Base-by-base conservation (phyloP, 495 filamentous ascomycete species). In the Penicillium fimorum region DNA sequence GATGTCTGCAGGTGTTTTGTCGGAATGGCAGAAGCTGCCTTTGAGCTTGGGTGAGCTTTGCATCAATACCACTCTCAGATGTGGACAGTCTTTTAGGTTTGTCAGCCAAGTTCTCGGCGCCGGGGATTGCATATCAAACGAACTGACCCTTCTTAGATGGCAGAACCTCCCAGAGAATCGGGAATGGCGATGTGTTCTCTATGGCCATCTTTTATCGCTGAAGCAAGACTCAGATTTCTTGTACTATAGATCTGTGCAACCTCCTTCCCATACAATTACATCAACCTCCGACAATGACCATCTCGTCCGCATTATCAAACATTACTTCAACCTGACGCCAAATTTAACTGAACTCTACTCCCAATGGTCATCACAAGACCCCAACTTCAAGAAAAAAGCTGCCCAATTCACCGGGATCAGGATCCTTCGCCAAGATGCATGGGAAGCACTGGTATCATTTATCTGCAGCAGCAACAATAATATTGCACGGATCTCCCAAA, bases 401-500 rank as follows among this genome's bases (percentile, higher is more conserved):
- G 84, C 88, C 0, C 86, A 88, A 40, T 97, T 97, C 67, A 85
- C 87, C 0, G 94, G 94, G 15, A 89, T 99, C 33, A 88, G 94
- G n/a, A 96, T 97, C 56, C 79, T 99, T 6, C 87, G 86, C 59
- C 94, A 99, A 69, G 92, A 96, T 76, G 83, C 94, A 9, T 99
- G 94, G 95, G 94, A 99, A 71, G 86, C 95, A 5, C 76, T 99
- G 4, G 77, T 99, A 13, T 86, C 86, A 30, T 99, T 99, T 69
- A 97, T 99, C 53, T 97, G 94, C 79, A 96, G 92, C 69, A 95
- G 90, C 73, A 99, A 99, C 72, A 99, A 99, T 71, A 96, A 99
- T 67, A 99, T 99, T 55, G 79, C 83, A 5, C 86, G 94, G 25
- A 99, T 99, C 62, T 90, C 88, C 12, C 88, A 92, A 67, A 97